Evolutionary conservation across 768 basidiomycete genomes (phyloP).

Genomic region (Psilocybe cubensis): DNA sequence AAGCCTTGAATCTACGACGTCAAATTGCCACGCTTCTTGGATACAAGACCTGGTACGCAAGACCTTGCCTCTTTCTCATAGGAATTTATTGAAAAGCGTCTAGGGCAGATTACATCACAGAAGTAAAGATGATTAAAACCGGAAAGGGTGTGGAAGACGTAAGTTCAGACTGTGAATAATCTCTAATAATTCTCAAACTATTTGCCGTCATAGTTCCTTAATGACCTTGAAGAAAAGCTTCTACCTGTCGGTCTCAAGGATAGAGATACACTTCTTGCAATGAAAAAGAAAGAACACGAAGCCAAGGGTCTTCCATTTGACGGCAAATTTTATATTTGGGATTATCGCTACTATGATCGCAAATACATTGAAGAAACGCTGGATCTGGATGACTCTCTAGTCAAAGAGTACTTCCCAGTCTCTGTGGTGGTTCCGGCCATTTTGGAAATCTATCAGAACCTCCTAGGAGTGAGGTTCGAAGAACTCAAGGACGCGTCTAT

Average conservation of each 20-base stretch:
- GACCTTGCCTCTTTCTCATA: not conserved
- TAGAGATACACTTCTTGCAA: slow-evolving; percentile 60
- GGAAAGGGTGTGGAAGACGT: slow-evolving; percentile 64
- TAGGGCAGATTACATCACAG: slow-evolving; percentile 81
- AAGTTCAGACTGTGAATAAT: slow-evolving; percentile 14
- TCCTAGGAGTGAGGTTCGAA: slow-evolving; percentile 78
- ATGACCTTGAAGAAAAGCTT: slow-evolving; percentile 75
- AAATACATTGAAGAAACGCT: slow-evolving; percentile 69
- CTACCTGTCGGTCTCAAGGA: slow-evolving; percentile 75
- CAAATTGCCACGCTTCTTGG: slow-evolving; percentile 68
- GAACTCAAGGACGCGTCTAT: slow-evolving; percentile 56
- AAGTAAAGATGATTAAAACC: slow-evolving; percentile 85
- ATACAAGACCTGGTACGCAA: slow-evolving; percentile 66
- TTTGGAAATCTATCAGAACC: slow-evolving; percentile 80
- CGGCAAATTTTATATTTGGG: slow-evolving; percentile 81
- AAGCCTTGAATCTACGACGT: slow-evolving; percentile 71
- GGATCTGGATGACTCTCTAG: slow-evolving; percentile 71
- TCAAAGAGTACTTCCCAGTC: slow-evolving; percentile 93
- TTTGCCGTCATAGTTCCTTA: slow-evolving; percentile 59
- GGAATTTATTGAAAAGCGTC: not conserved
- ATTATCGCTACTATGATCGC: slow-evolving; percentile 77
- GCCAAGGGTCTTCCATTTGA: slow-evolving; percentile 65
- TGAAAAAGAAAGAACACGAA: slow-evolving; percentile 78
- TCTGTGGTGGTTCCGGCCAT: slow-evolving; percentile 82
- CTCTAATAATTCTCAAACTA: slow-evolving; percentile 8